Conservation (phyloP, 169 alveolate species). For the Cryptosporidium baileyi region DNA sequence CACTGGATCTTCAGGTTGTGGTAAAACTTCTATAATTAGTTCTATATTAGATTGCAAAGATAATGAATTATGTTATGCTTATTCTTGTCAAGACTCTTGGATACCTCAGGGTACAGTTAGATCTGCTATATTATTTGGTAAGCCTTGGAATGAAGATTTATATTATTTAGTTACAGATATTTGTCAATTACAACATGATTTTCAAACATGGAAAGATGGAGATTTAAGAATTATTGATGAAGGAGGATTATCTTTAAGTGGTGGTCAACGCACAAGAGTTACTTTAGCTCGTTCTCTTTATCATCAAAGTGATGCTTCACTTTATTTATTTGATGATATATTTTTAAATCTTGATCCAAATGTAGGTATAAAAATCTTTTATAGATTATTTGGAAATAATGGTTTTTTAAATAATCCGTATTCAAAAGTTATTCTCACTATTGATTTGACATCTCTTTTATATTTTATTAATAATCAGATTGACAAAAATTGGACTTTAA, state of each 20-base stretch:
- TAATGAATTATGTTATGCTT: slow-evolving; percentile 36
- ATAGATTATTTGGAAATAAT: not conserved
- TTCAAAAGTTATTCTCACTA: slow-evolving; percentile 22
- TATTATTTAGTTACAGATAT: slow-evolving; percentile 73
- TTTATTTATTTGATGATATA: slow-evolving; percentile 47
- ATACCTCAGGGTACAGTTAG: slow-evolving; percentile 80
- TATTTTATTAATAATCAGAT: not conserved
- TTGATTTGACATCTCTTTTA: slow-evolving; percentile 33
- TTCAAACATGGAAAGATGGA: slow-evolving; percentile 74
- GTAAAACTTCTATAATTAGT: slow-evolving; percentile 32
- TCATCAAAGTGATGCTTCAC: slow-evolving; percentile 26
- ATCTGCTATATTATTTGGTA: slow-evolving; percentile 82
- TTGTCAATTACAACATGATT: slow-evolving; percentile 77
- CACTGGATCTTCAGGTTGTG: slow-evolving; percentile 64
- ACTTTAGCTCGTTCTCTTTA: slow-evolving; percentile 90
- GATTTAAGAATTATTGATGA: slow-evolving; percentile 84
- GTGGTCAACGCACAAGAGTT: slow-evolving; percentile 92
- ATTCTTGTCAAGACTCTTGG: slow-evolving; percentile 78
- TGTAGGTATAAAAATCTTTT: slow-evolving; percentile 23
- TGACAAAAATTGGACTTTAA: not conserved
- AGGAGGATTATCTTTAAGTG: slow-evolving; percentile 86
- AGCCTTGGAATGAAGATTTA: slow-evolving; percentile 73
- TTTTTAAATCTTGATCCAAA: slow-evolving; percentile 59
- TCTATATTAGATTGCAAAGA: slow-evolving; percentile 15
- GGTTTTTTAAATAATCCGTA: slow-evolving; percentile 23